Conservation (phyloP, 495 filamentous ascomycete species). For the Oidiodendron maius region DNA sequence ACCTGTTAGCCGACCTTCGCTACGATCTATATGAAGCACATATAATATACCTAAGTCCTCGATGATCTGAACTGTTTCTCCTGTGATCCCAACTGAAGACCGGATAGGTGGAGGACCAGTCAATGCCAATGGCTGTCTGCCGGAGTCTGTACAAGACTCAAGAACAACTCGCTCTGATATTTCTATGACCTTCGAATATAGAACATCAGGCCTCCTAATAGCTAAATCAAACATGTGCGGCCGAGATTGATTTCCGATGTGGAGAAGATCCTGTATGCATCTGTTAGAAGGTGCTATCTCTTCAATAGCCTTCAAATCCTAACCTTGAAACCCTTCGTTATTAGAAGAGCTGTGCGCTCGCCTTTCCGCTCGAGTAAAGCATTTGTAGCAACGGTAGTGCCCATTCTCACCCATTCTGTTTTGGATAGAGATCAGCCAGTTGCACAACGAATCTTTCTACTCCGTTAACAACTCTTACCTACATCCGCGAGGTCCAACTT, state of each 20-base stretch:
- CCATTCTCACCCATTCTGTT: constrained; percentile 15
- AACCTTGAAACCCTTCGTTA: constrained; percentile 24
- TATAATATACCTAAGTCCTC: background rate
- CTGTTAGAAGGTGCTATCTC: no score
- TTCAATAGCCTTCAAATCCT: no score
- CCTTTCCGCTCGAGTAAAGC: constrained; percentile 20
- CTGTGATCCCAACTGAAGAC: constrained; percentile 22
- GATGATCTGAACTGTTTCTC: background rate
- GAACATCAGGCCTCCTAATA: constrained; percentile 12
- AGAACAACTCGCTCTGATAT: constrained; percentile 24
- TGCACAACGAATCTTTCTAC: no score
- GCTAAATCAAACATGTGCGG: constrained; percentile 24
- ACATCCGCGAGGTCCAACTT: background rate
- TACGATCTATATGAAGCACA: constrained; percentile 7
- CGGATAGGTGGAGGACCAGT: no score
- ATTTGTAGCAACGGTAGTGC: constrained; percentile 26
- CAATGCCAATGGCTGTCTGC: no score
- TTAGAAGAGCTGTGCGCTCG: constrained; percentile 13
- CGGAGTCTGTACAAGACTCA: constrained; percentile 25
- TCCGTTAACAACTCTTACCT: constrained; percentile 44
- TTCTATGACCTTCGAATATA: constrained; percentile 21
- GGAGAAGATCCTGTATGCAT: no score
- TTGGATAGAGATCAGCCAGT: no score
- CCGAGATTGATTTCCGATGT: constrained; percentile 24
- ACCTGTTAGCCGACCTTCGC: no score